Evolutionary conservation across 148 eudicot genomes (phyloP).

Genomic region (Linanthus parryae): DNA sequence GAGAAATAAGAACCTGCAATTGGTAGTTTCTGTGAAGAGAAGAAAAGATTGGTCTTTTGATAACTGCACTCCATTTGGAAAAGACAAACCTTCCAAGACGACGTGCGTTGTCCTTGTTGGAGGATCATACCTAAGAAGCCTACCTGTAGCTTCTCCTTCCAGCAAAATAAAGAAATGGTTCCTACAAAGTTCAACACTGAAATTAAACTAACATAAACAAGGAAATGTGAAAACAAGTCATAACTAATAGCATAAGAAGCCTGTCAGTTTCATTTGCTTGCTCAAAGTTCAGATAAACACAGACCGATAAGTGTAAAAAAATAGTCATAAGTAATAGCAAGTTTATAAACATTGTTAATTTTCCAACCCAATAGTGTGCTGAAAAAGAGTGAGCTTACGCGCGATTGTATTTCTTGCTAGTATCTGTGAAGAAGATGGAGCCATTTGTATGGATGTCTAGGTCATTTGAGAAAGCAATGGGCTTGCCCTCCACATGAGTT

Average conservation of each 20-base stretch:
- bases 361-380: no score
- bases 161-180: conserved; percentile 68
- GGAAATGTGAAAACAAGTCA: not conserved
- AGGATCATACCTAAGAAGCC: conserved; percentile 86
- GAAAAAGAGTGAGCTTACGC: conserved; percentile 47
- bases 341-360: no score
- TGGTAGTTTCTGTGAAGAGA: conserved; percentile 80
- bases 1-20: conserved; percentile 55
- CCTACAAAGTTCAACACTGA: no score
- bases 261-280: no score
- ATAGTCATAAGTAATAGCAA: no score
- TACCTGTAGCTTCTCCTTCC: conserved; percentile 88
- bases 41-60: conserved; percentile 75
- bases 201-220: conserved; percentile 1
- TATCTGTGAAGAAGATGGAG: conserved; percentile 91
- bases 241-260: no score
- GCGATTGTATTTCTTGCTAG: conserved; percentile 77
- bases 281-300: no score
- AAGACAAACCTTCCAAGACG: conserved; percentile 68
- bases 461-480: conserved; percentile 83
- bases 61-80: conserved; percentile 88
- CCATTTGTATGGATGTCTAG: conserved; percentile 86
- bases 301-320: no score
- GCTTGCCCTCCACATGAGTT: conserved; percentile 53
- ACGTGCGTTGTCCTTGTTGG: conserved; percentile 64